Evolutionary conservation across 768 basidiomycete genomes (phyloP).

Genomic region (Trametes gibbosa): DNA sequence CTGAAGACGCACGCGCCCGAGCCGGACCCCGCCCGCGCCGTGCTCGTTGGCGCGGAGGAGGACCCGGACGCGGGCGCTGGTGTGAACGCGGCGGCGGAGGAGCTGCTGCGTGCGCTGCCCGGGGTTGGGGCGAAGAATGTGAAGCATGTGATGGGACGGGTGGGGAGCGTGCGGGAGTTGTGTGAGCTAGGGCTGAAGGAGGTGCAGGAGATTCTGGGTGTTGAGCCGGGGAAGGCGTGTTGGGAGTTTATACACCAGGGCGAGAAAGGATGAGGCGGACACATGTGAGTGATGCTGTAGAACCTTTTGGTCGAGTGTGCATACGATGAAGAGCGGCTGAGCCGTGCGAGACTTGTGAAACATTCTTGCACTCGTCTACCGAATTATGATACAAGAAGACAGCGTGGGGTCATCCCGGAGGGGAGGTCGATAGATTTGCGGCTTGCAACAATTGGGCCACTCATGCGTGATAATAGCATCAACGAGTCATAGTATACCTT

Average conservation of each 20-base stretch:
- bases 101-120: slow-evolving; percentile 78
- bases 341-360: not conserved
- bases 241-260: slow-evolving; percentile 82
- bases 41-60: slow-evolving; percentile 78
- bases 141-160: slow-evolving; percentile 78
- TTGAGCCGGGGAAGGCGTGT: slow-evolving; percentile 75
- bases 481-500: too few species aligned
- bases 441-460: too few species aligned
- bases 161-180: slow-evolving; percentile 74
- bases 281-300: not conserved
- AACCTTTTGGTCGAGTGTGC: not conserved
- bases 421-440: too few species aligned
- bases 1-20: slow-evolving; percentile 79
- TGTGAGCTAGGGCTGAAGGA: slow-evolving; percentile 58
- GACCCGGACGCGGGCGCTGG: slow-evolving; percentile 65
- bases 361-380: too few species aligned
- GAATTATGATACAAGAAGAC: too few species aligned
- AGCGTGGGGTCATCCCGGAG: too few species aligned
- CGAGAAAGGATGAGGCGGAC: slow-evolving; percentile 33
- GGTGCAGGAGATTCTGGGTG: slow-evolving; percentile 74
- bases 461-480: too few species aligned
- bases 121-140: slow-evolving; percentile 84
- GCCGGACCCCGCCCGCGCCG: slow-evolving; percentile 75
- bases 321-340: not conserved
- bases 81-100: slow-evolving; percentile 74